A percentile compares a stretch with the other conserved stretches of the same genome.
Evolutionary conservation across 176 grass and related monocot species (phyloP).

Genomic region (Luzula sylvatica): DNA sequence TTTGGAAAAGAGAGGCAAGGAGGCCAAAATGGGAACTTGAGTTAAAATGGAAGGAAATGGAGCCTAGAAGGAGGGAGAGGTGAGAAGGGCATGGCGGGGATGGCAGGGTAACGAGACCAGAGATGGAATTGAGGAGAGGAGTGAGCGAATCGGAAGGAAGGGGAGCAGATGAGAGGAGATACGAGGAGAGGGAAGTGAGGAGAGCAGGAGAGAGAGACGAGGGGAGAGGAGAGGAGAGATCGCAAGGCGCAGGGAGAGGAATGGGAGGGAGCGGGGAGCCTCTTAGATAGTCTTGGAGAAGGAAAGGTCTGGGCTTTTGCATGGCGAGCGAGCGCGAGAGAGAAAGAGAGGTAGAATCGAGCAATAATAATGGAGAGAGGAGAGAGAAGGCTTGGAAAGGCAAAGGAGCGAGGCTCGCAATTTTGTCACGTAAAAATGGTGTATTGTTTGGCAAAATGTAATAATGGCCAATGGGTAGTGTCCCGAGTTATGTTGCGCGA

Average conservation of each 20-base stretch:
- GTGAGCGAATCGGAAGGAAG: conserved; percentile 35
- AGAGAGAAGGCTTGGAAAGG: too few species aligned
- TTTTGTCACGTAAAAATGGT: too few species aligned
- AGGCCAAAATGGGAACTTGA: background rate
- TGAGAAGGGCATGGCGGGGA: conserved; percentile 36
- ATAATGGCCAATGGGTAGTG: too few species aligned
- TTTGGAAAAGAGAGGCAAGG: background rate
- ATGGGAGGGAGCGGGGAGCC: too few species aligned
- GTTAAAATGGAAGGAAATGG: conserved; percentile 20
- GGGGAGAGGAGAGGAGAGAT: background rate
- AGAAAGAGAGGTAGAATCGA: too few species aligned
- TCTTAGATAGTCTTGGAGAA: conserved; percentile 1
- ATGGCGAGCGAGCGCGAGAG: too few species aligned
- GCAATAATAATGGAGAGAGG: too few species aligned
- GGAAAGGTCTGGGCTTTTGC: too few species aligned
- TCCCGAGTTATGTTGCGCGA: too few species aligned
- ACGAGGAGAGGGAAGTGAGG: conserved; percentile 30
- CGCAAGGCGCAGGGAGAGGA: background rate
- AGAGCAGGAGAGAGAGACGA: background rate
- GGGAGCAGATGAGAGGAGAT: conserved; percentile 35
- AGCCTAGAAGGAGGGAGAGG: conserved; percentile 32
- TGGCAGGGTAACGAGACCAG: conserved; percentile 37
- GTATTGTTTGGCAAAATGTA: too few species aligned
- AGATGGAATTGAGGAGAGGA: conserved; percentile 29
- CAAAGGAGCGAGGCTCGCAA: too few species aligned